Evolutionary conservation across 495 filamentous ascomycete species (phyloP).

Genomic region (Hypoxylon lenormandii): DNA sequence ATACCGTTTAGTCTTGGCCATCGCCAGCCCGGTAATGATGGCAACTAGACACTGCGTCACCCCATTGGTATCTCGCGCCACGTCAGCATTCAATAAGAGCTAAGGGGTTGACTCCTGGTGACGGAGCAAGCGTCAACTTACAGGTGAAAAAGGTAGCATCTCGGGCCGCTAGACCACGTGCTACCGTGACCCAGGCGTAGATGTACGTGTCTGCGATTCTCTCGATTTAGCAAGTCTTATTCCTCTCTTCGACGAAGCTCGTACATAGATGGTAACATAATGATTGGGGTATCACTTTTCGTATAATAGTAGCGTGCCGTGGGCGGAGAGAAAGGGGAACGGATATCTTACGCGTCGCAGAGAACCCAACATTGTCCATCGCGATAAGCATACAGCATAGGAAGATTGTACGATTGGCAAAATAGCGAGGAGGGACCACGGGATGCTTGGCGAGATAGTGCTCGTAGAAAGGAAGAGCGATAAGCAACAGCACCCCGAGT

Average conservation of each 20-base stretch:
- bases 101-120: background rate
- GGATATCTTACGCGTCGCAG: slow-evolving; percentile 48
- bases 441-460: slow-evolving; percentile 58
- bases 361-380: slow-evolving; percentile 58
- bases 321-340: too few relatives aligned
- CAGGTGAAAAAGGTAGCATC: slow-evolving; percentile 61
- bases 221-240: slow-evolving; percentile 4
- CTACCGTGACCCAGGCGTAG: slow-evolving; percentile 61
- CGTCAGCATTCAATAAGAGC: slow-evolving; percentile 7
- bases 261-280: background rate
- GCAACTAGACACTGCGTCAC: slow-evolving; percentile 59
- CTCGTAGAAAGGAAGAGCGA: slow-evolving; percentile 60
- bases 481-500: slow-evolving; percentile 52
- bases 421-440: slow-evolving; percentile 60
- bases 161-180: slow-evolving; percentile 56
- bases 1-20: slow-evolving; percentile 59
- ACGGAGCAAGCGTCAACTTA: slow-evolving; percentile 2
- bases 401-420: slow-evolving; percentile 57
- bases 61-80: slow-evolving; percentile 53
- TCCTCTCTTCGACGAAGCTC: background rate
- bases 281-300: too few relatives aligned
- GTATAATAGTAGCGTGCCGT: too few relatives aligned
- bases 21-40: slow-evolving; percentile 57
- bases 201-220: slow-evolving; percentile 57
- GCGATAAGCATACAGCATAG: slow-evolving; percentile 55